phyloP scores from a whole-genome alignment of 768 basidiomycete genomes.

The Russula emetica region DNA sequence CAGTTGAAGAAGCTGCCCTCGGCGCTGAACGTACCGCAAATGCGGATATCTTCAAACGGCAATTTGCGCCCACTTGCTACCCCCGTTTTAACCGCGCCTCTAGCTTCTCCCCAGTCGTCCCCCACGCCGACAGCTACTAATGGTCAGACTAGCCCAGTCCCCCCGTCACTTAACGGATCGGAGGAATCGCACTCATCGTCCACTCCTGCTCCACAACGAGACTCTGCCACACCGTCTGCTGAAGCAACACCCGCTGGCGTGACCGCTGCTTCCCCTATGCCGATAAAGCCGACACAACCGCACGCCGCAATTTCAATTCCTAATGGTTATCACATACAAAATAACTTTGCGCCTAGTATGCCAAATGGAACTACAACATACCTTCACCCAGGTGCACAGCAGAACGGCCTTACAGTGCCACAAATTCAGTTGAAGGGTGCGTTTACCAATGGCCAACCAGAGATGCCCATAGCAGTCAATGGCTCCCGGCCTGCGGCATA shows the following conservation, averaged over 20 bases:
- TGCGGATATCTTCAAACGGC: slow-evolving; percentile 58
- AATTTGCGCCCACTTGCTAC: slow-evolving; percentile 48
- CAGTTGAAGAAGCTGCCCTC: slow-evolving; percentile 59
- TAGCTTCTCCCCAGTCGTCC: slow-evolving; percentile 25
- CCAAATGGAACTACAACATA: slow-evolving; percentile 33
- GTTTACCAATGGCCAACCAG: slow-evolving; percentile 37
- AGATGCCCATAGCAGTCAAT: slow-evolving; percentile 30
- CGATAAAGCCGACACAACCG: slow-evolving; percentile 48
- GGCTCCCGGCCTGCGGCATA: slow-evolving; percentile 35
- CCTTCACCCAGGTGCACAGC: slow-evolving; percentile 36
- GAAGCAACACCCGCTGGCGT: slow-evolving; percentile 13
- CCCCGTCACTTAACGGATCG: slow-evolving; percentile 23
- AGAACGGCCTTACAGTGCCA: slow-evolving; percentile 47
- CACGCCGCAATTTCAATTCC: slow-evolving; percentile 37
- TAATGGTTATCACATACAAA: slow-evolving; percentile 40
- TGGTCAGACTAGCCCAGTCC: slow-evolving; percentile 16
- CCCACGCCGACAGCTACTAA: slow-evolving; percentile 24
- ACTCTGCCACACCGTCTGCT: slow-evolving; percentile 8
- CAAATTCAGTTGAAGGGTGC: slow-evolving; percentile 60
- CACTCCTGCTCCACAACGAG: slow-evolving; percentile 20
- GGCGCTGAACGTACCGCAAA: slow-evolving; percentile 48
- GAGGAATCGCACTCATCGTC: slow-evolving; percentile 26
- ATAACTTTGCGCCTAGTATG: slow-evolving; percentile 44
- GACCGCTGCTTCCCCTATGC: slow-evolving; percentile 37
- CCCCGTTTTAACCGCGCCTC: slow-evolving; percentile 38